A percentile compares a stretch with the other conserved stretches of the same genome.
phyloP scores from a whole-genome alignment of 2,329 filamentous ascomycete genomes.

The Paecilomyces formosus region DNA sequence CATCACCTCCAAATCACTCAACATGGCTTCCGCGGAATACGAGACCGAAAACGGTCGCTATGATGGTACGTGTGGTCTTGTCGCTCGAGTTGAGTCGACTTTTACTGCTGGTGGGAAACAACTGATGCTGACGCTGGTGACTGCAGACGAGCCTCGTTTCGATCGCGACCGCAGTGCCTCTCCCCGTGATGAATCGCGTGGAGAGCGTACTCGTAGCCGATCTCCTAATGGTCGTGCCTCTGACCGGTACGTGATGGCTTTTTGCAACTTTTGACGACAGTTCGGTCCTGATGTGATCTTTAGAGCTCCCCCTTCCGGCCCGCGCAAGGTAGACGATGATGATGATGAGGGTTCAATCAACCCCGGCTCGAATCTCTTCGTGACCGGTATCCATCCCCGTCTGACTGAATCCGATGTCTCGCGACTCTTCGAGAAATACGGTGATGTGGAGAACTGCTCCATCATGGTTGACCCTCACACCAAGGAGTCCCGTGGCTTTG shows the following conservation, averaged over 20 bases:
- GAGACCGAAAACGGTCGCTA: conserved; percentile 59
- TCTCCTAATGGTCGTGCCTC: conserved; percentile 54
- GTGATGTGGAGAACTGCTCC: conserved; percentile 97
- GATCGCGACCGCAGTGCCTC: conserved; percentile 61
- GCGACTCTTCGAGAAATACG: conserved; percentile 96
- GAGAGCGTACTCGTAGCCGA: conserved; percentile 55
- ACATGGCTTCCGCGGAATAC: conserved; percentile 53
- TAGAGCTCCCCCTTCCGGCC: conserved; percentile 41
- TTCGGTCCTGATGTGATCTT: not conserved
- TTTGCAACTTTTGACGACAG: not conserved
- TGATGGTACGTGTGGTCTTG: conserved; percentile 48
- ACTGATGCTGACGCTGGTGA: not conserved
- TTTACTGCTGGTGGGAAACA: not conserved
- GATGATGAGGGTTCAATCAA: conserved; percentile 77
- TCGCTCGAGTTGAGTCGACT: not conserved
- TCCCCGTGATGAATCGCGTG: conserved; percentile 50
- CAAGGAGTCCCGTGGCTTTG: conserved; percentile 96
- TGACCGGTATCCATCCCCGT: conserved; percentile 93
- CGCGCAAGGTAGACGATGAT: conserved; percentile 33
- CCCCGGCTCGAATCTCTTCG: conserved; percentile 95
- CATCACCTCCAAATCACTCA: conserved; percentile 12
- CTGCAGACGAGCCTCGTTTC: conserved; percentile 53
- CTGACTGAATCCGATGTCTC: conserved; percentile 84
- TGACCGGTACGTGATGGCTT: conserved; percentile 37
- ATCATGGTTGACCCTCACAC: conserved; percentile 99